These are phyloP conservation scores for Nidula microcarpa DNA, from an alignment of 768 basidiomycete species.

Conservation along the genomic window DNA sequence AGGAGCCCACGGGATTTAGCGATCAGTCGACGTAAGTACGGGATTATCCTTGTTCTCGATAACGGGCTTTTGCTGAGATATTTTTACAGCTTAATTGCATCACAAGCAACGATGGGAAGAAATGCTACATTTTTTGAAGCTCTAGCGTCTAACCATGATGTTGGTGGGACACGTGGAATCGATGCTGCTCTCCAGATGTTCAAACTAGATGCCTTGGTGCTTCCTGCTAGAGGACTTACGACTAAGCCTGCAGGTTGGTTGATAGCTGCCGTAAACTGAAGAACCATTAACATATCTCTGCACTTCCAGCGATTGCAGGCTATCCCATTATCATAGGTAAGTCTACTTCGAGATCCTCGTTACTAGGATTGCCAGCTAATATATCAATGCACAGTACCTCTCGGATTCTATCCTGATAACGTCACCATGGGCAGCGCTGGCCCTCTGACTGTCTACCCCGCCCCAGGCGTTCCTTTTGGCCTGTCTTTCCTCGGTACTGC, in stretches of 20 bases:
- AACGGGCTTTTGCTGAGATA: neutral
- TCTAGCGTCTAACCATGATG: constrained; percentile 38
- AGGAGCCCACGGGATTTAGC: constrained; percentile 35
- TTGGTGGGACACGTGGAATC: constrained; percentile 51
- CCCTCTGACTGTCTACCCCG: constrained; percentile 41
- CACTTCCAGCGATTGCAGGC: constrained; percentile 48
- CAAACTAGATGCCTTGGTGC: constrained; percentile 48
- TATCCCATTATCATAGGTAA: constrained; percentile 65
- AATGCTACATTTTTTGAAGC: constrained; percentile 41
- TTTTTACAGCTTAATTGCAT: constrained; percentile 26
- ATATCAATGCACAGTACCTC: constrained; percentile 37
- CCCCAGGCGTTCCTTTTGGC: constrained; percentile 59
- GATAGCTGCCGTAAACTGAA: neutral
- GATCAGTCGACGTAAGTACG: constrained; percentile 32
- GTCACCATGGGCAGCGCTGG: constrained; percentile 34
- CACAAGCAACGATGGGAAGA: constrained; percentile 36
- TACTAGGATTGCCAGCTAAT: neutral
- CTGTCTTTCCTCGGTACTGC: constrained; percentile 60
- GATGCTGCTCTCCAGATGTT: constrained; percentile 45
- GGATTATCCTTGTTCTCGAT: neutral
- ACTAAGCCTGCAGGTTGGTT: constrained; percentile 33
- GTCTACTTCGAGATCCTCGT: constrained; percentile 4
- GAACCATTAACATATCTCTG: neutral
- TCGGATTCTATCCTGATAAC: constrained; percentile 54
- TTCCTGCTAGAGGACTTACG: constrained; percentile 40